Evolutionary conservation across 176 grass and related monocot species (phyloP).

Genomic region (Leersia perrieri): DNA sequence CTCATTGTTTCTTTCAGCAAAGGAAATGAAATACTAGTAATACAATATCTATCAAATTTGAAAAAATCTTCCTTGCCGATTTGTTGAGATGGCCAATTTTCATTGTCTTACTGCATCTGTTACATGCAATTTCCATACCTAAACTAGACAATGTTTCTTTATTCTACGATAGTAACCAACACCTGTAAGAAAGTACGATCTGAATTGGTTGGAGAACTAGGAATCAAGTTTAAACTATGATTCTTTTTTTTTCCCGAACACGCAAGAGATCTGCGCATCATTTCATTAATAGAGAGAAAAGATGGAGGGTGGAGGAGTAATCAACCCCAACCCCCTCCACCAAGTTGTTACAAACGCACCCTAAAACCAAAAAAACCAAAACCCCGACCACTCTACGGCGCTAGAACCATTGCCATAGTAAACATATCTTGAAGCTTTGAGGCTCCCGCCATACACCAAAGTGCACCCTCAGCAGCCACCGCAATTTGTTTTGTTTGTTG

Average conservation of each 20-base stretch:
- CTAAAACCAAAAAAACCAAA: too few species aligned
- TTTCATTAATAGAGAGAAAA: too few species aligned
- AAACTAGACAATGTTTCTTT: not conserved
- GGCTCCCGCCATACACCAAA: too few species aligned
- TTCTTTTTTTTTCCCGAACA: constrained; percentile 15
- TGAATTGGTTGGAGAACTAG: not conserved
- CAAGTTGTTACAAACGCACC: too few species aligned
- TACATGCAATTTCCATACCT: not conserved
- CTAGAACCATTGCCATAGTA: too few species aligned
- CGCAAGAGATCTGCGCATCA: too few species aligned
- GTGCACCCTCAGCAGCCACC: too few species aligned
- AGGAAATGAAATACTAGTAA: not conserved
- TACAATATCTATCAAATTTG: not conserved
- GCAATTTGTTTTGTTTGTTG: not conserved
- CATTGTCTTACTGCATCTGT: constrained; percentile 4
- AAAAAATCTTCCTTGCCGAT: not conserved
- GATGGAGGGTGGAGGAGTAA: too few species aligned
- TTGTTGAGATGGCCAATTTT: not conserved
- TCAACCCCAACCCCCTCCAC: too few species aligned
- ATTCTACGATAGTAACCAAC: not conserved
- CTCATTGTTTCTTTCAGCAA: constrained; percentile 1
- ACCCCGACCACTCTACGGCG: too few species aligned
- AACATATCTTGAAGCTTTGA: too few species aligned
- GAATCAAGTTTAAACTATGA: not conserved
- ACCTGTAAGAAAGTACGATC: not conserved